Base-by-base conservation (phyloP, 371 early-diverging fungal species). In the Capillidium rhysosporum region DNA sequence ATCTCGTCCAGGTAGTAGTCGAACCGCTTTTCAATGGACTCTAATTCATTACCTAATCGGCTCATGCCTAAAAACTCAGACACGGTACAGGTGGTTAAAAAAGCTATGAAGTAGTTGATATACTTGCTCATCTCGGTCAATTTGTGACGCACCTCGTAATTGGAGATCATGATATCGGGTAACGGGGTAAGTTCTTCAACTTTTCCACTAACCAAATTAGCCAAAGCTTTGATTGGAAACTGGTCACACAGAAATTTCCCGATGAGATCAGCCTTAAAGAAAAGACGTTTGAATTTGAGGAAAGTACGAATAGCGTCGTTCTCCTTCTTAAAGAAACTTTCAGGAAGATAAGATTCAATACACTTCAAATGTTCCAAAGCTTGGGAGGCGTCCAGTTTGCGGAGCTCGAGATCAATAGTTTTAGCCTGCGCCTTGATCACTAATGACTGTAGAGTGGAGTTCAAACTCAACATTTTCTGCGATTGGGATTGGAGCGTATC, bases 351-450 rank as follows among this genome's bases (percentile, higher is more conserved):
- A 0, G 81, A 77, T 70, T 85, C 69, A 21, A 83, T 69, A 52
- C 79, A 67, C 34, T 63, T 69, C 31, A 93, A 60, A 49, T 88
- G 77, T 57, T 84, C 81, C 9, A 69, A 70, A 0, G 89, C 89
- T 61, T 92, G 90, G 10, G 66, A 63, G 4, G 82, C 85, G 26
- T 93, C 92, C 46, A 92, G 60, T 55, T 84, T 81, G 8, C 87
- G 77, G 38, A 93, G 64, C 51, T 92, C 92, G 40, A 92, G 69
- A 58, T 93, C 94, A 39, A 93, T 79, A 2, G 84, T 71, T 65
- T 86, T 86, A 9, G 88, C 86, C 57, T 86, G 81, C 1, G 88
- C 79, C 63, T 89, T 90, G 69, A 81, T 75, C 3, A 77, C 82
- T 1, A 83, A 78, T 9, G 76, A 71, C 59, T 86, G 86, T 29